Percentiles rank a stretch among this genome's conserved stretches.
Evolutionary conservation across 768 basidiomycete genomes (phyloP).

Genomic region (Amylocystis lapponica): DNA sequence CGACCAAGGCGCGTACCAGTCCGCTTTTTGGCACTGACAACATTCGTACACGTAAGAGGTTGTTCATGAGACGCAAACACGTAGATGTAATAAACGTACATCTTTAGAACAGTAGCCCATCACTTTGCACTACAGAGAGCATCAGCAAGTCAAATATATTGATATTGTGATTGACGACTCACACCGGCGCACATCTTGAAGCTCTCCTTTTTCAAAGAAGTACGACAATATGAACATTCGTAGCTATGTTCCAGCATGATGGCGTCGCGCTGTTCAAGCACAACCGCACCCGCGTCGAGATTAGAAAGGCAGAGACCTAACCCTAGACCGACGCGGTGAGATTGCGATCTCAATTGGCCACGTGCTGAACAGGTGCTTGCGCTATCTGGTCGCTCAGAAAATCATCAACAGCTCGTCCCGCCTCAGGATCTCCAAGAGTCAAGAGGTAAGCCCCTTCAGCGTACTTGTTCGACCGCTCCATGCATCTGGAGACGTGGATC

Average conservation of each 20-base stretch:
- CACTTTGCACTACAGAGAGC: conserved; percentile 5
- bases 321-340: background rate
- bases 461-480: conserved; percentile 1
- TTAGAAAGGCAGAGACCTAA: background rate
- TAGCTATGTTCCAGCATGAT: background rate
- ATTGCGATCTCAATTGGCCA: background rate
- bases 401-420: conserved; percentile 16
- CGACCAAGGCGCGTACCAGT: conserved; percentile 1
- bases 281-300: background rate
- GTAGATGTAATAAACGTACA: background rate
- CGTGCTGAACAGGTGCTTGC: background rate
- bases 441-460: conserved; percentile 23
- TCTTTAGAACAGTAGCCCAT: conserved; percentile 11
- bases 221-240: conserved; percentile 7
- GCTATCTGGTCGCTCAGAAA: background rate
- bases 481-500: conserved; percentile 9
- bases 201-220: background rate
- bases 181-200: conserved; percentile 11
- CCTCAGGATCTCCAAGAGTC: conserved; percentile 23
- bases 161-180: background rate
- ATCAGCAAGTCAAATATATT: background rate
- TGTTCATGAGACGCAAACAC: background rate
- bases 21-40: conserved; percentile 7
- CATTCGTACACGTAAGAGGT: background rate
- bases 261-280: background rate